Evolutionary conservation across 164 flowering plant genomes (phyloP).

Genomic region (Liquidambar formosana): DNA sequence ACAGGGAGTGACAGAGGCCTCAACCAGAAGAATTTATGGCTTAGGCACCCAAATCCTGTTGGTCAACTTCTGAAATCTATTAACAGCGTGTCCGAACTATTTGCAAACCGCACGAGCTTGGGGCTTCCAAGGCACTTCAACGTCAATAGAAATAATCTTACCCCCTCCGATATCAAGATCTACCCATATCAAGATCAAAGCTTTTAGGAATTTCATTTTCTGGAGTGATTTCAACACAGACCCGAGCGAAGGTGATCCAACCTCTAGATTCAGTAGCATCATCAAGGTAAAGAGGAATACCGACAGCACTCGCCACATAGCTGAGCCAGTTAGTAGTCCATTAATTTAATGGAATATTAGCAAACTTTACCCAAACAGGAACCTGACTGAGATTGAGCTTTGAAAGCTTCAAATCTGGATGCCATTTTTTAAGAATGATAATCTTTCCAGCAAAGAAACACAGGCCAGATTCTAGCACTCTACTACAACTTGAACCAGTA

Average conservation of each 20-base stretch:
- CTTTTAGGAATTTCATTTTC: neutral
- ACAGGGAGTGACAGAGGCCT: too few species aligned
- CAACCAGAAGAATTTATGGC: too few species aligned
- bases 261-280: neutral
- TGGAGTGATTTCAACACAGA: neutral
- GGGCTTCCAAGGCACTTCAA: too few species aligned
- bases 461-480: neutral
- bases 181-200: neutral
- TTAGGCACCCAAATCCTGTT: too few species aligned
- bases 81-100: too few species aligned
- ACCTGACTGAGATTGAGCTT: neutral
- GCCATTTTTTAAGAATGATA: neutral
- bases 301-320: neutral
- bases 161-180: too few species aligned
- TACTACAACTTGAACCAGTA: neutral
- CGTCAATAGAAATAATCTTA: too few species aligned
- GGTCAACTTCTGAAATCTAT: too few species aligned
- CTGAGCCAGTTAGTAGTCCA: neutral
- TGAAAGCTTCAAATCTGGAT: neutral
- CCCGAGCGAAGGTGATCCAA: neutral
- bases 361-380: neutral
- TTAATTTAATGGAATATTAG: neutral
- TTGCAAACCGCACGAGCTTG: too few species aligned
- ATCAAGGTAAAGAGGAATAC: neutral
- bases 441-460: neutral